These are phyloP conservation scores for Pugionium dolabratum DNA, from an alignment of 345 rosid genomes.

Conservation along the genomic window DNA sequence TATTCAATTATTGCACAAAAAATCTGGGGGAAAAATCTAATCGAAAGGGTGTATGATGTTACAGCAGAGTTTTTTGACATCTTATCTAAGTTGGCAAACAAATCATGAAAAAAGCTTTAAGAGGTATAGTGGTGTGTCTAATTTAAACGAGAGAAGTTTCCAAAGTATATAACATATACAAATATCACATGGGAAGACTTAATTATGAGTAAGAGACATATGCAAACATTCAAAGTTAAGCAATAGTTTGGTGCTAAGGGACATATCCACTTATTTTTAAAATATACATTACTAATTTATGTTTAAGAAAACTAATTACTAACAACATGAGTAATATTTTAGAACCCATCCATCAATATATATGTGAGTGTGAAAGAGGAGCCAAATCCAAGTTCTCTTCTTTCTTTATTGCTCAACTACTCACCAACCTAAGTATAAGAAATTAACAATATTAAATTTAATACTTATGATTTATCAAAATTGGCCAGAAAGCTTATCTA, in stretches of 20 bases:
- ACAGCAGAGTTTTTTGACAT: slow-evolving; percentile 38
- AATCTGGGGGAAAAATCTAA: slow-evolving; percentile 34
- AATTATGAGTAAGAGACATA: slow-evolving; percentile 39
- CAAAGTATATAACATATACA: slow-evolving; percentile 29
- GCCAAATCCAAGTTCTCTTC: not conserved
- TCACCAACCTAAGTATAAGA: slow-evolving; percentile 5
- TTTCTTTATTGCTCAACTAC: slow-evolving; percentile 4
- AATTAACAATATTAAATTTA: not conserved
- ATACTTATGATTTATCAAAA: no score
- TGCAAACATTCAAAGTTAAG: slow-evolving; percentile 44
- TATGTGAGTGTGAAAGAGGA: slow-evolving; percentile 7
- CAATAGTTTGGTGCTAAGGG: slow-evolving; percentile 38
- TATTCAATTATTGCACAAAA: slow-evolving; percentile 28
- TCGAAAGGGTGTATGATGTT: slow-evolving; percentile 36
- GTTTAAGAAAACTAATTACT: not conserved
- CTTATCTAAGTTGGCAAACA: slow-evolving; percentile 39
- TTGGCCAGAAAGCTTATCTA: no score
- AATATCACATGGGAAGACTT: slow-evolving; percentile 39
- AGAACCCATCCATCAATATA: no score
- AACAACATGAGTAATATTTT: no score
- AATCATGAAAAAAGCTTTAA: slow-evolving; percentile 40
- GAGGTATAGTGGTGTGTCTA: slow-evolving; percentile 41
- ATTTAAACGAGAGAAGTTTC: slow-evolving; percentile 44
- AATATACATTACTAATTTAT: not conserved
- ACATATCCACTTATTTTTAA: slow-evolving; percentile 11